phyloP scores from a whole-genome alignment of 2,329 filamentous ascomycete species.

The Colletotrichum lindemuthianum region DNA sequence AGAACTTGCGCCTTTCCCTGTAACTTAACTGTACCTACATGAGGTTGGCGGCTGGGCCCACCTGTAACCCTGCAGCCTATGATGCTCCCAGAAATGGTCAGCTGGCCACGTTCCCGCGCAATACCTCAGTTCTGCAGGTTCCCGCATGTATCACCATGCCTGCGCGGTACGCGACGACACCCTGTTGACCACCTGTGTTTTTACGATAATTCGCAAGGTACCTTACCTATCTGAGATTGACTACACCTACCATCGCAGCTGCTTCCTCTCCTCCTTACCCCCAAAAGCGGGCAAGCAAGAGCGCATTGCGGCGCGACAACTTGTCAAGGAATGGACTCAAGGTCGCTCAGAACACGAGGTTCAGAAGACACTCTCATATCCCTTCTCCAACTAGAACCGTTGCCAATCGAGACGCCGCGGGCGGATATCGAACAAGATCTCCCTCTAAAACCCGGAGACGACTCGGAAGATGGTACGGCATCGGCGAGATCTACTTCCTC shows the following conservation, averaged over 20 bases:
- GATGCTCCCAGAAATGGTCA: slow-evolving; percentile 24
- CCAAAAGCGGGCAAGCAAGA: too few species aligned
- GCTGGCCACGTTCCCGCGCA: neutral
- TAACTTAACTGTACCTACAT: too few species aligned
- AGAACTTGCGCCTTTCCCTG: too few species aligned
- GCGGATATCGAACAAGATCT: slow-evolving; percentile 60
- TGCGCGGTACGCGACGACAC: neutral
- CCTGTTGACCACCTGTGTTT: too few species aligned
- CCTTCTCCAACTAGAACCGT: slow-evolving; percentile 37
- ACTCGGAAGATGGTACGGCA: slow-evolving; percentile 43
- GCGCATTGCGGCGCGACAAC: neutral
- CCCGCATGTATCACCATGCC: too few species aligned
- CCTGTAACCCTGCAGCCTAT: slow-evolving; percentile 19
- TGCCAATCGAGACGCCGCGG: slow-evolving; percentile 65
- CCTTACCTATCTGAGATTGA: too few species aligned
- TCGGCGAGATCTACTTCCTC: slow-evolving; percentile 55
- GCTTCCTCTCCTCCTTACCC: too few species aligned
- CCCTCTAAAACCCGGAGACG: slow-evolving; percentile 49
- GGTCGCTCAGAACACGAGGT: slow-evolving; percentile 30
- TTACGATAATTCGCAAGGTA: neutral
- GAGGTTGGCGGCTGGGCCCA: too few species aligned
- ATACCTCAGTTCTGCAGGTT: neutral
- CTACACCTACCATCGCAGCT: too few species aligned
- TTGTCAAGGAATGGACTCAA: slow-evolving; percentile 26
- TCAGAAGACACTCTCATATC: slow-evolving; percentile 38